A percentile compares a stretch with the other conserved stretches of the same genome.
phyloP scores from a whole-genome alignment of 208 protist species.

The Leishmania guyanensis region DNA sequence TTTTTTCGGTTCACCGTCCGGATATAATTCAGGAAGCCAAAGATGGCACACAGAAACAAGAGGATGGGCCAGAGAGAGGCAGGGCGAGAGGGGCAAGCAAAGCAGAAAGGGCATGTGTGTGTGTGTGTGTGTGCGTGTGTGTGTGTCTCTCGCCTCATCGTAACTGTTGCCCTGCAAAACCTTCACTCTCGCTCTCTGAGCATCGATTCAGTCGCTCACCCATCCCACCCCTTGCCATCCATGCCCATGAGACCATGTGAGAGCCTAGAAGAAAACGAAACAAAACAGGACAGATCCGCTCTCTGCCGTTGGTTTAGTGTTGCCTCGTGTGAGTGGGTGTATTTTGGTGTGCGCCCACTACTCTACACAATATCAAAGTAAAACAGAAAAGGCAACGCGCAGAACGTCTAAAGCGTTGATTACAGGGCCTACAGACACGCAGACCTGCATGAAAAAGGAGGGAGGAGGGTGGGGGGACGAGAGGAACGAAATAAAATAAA shows the following conservation, averaged over 20 bases:
- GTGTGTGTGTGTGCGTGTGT: neutral
- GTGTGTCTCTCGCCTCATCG: neutral
- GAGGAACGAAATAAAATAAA: constrained; percentile 10
- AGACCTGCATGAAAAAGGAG: neutral
- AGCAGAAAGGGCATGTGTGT: neutral
- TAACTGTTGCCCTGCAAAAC: neutral
- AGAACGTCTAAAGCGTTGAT: neutral
- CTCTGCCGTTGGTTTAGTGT: neutral
- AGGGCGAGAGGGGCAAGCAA: neutral
- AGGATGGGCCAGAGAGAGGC: neutral
- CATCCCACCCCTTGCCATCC: neutral
- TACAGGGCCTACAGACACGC: neutral
- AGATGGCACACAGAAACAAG: neutral
- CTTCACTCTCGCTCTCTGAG: neutral
- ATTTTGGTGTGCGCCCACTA: neutral
- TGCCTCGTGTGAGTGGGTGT: neutral
- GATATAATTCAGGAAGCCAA: neutral
- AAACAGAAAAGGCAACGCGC: neutral
- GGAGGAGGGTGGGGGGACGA: neutral
- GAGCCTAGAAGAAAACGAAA: neutral
- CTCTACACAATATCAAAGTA: neutral
- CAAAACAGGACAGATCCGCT: neutral
- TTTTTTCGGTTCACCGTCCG: neutral
- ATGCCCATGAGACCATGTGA: neutral
- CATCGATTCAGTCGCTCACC: neutral